Evolutionary conservation across 2,329 filamentous ascomycete genomes (phyloP).

Genomic region (Stachybotrys chlorohalonatus): DNA sequence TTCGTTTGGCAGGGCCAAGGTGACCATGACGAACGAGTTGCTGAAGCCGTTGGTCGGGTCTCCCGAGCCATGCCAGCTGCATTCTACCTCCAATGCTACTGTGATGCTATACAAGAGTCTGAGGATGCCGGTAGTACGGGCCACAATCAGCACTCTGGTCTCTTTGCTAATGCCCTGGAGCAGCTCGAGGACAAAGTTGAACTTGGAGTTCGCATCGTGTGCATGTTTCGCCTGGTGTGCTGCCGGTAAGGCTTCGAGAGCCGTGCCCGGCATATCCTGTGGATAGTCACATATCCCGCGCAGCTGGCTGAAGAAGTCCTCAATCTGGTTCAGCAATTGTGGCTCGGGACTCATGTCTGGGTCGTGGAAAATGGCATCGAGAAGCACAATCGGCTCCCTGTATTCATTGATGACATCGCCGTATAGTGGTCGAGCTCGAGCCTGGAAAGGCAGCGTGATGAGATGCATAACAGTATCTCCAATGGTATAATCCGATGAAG

Average conservation of each 20-base stretch:
- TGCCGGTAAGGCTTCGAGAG: conserved; percentile 25
- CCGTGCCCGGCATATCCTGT: conserved; percentile 37
- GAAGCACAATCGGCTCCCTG: conserved; percentile 34
- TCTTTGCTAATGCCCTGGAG: conserved; percentile 33
- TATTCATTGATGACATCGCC: conserved; percentile 36
- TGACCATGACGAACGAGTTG: conserved; percentile 27
- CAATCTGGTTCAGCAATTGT: conserved; percentile 33
- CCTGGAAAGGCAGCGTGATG: conserved; percentile 48
- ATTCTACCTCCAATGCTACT: conserved; percentile 26
- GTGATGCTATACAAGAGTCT: conserved; percentile 44
- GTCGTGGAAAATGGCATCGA: conserved; percentile 30
- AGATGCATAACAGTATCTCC: conserved; percentile 28
- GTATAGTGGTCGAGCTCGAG: conserved; percentile 43
- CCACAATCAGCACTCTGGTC: conserved; percentile 44
- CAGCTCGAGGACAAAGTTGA: conserved; percentile 49
- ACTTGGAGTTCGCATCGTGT: conserved; percentile 49
- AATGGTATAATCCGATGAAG: conserved; percentile 6
- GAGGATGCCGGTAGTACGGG: conserved; percentile 37
- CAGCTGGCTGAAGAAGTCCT: conserved; percentile 41
- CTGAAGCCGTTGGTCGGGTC: conserved; percentile 14
- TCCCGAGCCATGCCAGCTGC: conserved; percentile 21
- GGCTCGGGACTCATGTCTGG: conserved; percentile 22
- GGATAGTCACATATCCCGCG: conserved; percentile 50
- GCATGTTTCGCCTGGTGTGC: conserved; percentile 41
- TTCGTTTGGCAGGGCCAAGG: conserved; percentile 31